Evolutionary conservation across 805 yeast species (phyloP), one percentile per base, ranked within the genome.

Genomic region (Kodamaea kakaduensis): DNA sequence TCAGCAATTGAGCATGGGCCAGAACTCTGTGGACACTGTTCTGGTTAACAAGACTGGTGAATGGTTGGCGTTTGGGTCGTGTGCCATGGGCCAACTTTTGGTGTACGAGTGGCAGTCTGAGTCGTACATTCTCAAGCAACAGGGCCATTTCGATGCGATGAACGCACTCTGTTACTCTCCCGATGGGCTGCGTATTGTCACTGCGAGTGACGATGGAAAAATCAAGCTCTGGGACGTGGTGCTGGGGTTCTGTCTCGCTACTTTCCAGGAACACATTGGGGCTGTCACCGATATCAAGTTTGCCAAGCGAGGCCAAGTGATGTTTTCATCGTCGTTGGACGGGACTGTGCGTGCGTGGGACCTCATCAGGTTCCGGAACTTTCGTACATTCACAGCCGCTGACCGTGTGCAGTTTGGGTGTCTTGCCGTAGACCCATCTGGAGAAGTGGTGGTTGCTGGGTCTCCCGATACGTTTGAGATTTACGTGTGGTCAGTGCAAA

Each of bases 31-130:
- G 17, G 87, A 84, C 52, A 80, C 88, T 2, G 90, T 93, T 3
- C 60, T 78, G 8, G 74, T 93, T 24, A 93, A 90, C 56, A 60
- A 69, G 2, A 68, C 89, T 5, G 98, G 98, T 21, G 98, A 93
- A 58, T 93, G 98, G 98, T 67, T 93, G 20, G 95, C 96, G 0
- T 85, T 93, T 58, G 98, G 98, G 4, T 88, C 97, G 0, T 64
- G 87, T 21, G 81, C 79, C 52, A 59, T 85, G 18, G 98, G 98
- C n/a, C 98, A 93, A 61, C 64, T 93, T 40, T 64, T 93, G 38
- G 98, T 93, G 0, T 93, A 95, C 69, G 98, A 93, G 69, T 93
- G 98, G 98, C 96, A 93, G 64, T 84, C 95, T 4, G 98, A 93
- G 58, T 85, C 96, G 0, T 93, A 90, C 54, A 83, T 93, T 31